phyloP scores from a whole-genome alignment of 108 stramenopile genomes.

The Thalassiosira profunda region DNA sequence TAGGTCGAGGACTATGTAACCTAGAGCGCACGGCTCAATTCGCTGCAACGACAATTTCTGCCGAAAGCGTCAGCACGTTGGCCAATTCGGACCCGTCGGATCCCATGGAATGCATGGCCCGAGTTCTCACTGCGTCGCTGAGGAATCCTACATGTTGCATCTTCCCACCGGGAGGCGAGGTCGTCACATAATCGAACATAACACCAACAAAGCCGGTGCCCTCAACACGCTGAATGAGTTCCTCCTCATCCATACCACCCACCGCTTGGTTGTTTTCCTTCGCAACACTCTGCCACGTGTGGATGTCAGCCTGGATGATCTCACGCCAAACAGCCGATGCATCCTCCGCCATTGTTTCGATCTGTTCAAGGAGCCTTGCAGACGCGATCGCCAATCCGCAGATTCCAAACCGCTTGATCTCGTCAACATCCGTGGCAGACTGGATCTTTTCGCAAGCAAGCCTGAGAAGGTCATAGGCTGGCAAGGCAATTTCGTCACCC shows the following conservation, averaged over 20 bases:
- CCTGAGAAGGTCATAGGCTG: constrained; percentile 20
- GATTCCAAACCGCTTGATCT: constrained; percentile 13
- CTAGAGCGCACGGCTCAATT: no score
- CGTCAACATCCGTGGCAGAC: constrained; percentile 16
- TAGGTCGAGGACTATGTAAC: no score
- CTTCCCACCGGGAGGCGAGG: not conserved
- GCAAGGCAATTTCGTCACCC: constrained; percentile 1
- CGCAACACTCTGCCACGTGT: constrained; percentile 25
- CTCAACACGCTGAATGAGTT: not conserved
- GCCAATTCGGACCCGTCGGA: constrained; percentile 22
- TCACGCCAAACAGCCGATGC: constrained; percentile 35
- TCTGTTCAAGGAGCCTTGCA: constrained; percentile 10
- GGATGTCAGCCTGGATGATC: constrained; percentile 25
- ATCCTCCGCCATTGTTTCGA: constrained; percentile 10
- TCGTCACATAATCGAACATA: constrained; percentile 3
- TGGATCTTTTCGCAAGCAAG: constrained; percentile 28
- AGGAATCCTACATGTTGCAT: constrained; percentile 27
- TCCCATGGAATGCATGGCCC: constrained; percentile 20
- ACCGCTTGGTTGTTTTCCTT: constrained; percentile 22
- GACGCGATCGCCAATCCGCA: constrained; percentile 28
- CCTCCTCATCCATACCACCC: constrained; percentile 17
- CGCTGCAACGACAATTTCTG: constrained; percentile 6
- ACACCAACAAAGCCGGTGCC: constrained; percentile 25
- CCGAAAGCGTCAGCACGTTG: constrained; percentile 15
- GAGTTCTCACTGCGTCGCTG: constrained; percentile 12